Evolutionary conservation across 2,329 filamentous ascomycete species (phyloP).

Genomic region (Sporothrix luriei): DNA sequence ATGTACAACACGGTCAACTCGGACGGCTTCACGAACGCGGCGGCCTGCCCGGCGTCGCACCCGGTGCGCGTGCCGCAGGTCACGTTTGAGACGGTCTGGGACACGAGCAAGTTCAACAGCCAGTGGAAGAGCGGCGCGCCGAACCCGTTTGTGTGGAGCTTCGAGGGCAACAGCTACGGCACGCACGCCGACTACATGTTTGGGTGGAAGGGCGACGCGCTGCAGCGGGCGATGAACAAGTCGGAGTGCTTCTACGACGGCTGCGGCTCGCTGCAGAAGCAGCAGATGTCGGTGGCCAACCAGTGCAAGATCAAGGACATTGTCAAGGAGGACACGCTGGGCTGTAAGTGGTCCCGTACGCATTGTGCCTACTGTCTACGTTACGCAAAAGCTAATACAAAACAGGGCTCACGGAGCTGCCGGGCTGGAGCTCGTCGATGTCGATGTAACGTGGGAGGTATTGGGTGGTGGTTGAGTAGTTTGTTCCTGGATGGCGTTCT

Average conservation of each 20-base stretch:
- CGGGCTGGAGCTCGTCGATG: background rate
- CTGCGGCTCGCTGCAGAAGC: slow-evolving; percentile 44
- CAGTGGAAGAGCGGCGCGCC: slow-evolving; percentile 40
- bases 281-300: slow-evolving; percentile 41
- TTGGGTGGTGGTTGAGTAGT: background rate
- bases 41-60: slow-evolving; percentile 34
- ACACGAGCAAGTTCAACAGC: slow-evolving; percentile 39
- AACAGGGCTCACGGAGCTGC: slow-evolving; percentile 22
- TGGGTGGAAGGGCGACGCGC: slow-evolving; percentile 41
- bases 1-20: slow-evolving; percentile 37
- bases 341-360: slow-evolving; percentile 39
- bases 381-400: background rate
- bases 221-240: slow-evolving; percentile 42
- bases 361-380: background rate
- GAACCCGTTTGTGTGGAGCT: slow-evolving; percentile 39
- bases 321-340: slow-evolving; percentile 41
- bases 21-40: slow-evolving; percentile 37
- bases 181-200: slow-evolving; percentile 44
- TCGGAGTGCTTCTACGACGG: slow-evolving; percentile 47
- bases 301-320: slow-evolving; percentile 42
- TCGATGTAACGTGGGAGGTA: background rate
- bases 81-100: slow-evolving; percentile 41
- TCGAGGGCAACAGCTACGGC: slow-evolving; percentile 41
- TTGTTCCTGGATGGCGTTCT: background rate
- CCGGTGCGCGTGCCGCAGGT: slow-evolving; percentile 36